Evolutionary conservation across 441 rosid species (phyloP).

Genomic region (Syzygium syzygioides): DNA sequence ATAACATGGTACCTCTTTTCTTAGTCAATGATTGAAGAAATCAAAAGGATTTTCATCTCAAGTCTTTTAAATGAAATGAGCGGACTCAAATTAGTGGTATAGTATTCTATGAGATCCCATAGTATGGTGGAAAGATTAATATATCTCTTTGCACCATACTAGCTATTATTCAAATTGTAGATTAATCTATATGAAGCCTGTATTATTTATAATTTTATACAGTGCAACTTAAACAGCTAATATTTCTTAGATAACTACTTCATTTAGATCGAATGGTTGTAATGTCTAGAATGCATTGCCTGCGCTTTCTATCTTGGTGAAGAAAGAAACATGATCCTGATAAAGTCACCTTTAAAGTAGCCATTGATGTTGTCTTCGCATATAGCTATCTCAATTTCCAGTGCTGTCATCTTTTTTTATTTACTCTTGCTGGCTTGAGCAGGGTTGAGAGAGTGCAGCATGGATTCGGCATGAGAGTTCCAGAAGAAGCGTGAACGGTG

Average conservation of each 20-base stretch:
- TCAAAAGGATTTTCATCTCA: no score
- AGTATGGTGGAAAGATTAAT: no score
- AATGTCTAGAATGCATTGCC: not conserved
- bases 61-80: no score
- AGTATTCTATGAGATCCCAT: no score
- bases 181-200: no score
- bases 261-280: not conserved
- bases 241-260: not conserved
- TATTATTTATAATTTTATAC: no score
- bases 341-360: not conserved
- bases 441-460: not conserved
- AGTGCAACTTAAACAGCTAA: not conserved
- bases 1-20: not conserved
- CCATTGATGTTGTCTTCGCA: not conserved
- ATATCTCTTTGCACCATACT: no score
- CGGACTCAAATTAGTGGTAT: no score
- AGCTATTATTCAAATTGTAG: no score
- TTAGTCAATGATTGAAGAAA: no score
- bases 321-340: not conserved
- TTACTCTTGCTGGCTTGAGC: not conserved
- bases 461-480: conserved; percentile 7
- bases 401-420: not conserved
- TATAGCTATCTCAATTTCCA: not conserved
- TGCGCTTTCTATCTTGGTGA: not conserved
- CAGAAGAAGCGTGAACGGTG: not conserved